Base-by-base conservation (phyloP, 2,329 filamentous ascomycete species). In the Pseudocercospora fijiensis region DNA sequence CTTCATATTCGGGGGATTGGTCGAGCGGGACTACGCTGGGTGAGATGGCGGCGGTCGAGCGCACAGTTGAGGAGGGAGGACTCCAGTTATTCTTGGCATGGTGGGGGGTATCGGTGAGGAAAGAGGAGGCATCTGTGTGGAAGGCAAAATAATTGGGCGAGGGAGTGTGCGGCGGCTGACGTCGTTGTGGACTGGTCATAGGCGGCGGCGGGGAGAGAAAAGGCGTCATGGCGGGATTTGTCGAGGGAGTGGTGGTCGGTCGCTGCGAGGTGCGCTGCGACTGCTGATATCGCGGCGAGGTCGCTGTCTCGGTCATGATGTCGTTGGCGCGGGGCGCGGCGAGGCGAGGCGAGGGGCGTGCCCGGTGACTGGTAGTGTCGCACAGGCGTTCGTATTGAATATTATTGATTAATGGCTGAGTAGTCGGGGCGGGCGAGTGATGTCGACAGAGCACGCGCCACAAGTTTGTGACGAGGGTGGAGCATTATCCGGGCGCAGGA, bases 61-160 rank as follows among this genome's bases (percentile, higher is more conserved):
- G 87, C 56, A 92, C 84, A 4, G 89, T 88, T 0, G 88, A 90
- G 8, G 86, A 87, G 0, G 87, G 84, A 8, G 89, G 85, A 70
- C 88, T 90, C 90, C 90, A 94, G 76, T 90, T 90, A 68, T 87
- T 86, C 62, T 86, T 86, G 0, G 87, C 83, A 66, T 90, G 81
- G 33, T 82, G 82, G 2, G 66, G 69, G 7, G 70, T 67, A 52
- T 75, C 68, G 61, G 59, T 69, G 10, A 70, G 65, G 59, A 88
- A 87, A 65, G 87, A 84, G 24, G 84, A 81, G 65, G 90, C 77
- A 20, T 85, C 76, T 63, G 92, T 88, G 28, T 87, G 81, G 64
- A 96, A 85, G 61, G 90, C 90, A 75, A 96, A 96, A 77, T 96
- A 96, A 75, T 93, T 96, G 11, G 92, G 91, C 74, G 91, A 94